These are phyloP conservation scores for Coniella vitis DNA, from an alignment of 2,329 filamentous ascomycete species.

Conservation along the genomic window DNA sequence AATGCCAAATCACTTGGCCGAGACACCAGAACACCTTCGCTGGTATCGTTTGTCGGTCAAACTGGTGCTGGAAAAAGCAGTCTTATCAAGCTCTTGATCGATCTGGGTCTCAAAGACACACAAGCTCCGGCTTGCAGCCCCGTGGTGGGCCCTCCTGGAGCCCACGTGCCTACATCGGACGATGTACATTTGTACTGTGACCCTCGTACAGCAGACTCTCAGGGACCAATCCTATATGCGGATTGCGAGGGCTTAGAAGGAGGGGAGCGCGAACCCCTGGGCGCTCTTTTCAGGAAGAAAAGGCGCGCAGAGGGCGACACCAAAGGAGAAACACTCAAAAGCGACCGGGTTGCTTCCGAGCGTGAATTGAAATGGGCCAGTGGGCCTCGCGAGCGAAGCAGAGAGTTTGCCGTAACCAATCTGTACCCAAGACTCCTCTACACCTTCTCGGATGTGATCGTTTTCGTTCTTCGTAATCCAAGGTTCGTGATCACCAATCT, in stretches of 20 bases:
- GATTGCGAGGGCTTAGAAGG: conserved; percentile 5
- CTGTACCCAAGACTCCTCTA: conserved; percentile 34
- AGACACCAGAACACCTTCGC: not conserved
- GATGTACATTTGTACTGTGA: conserved; percentile 1
- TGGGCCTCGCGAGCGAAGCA: conserved; percentile 17
- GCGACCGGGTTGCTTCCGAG: not conserved
- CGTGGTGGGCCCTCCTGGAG: not conserved
- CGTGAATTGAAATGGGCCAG: conserved; percentile 22
- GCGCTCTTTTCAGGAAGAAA: not conserved
- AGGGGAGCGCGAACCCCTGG: not conserved
- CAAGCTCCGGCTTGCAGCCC: not conserved
- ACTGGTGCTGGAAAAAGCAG: conserved; percentile 3
- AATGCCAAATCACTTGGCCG: not conserved
- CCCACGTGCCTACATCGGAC: not conserved
- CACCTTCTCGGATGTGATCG: conserved; percentile 35
- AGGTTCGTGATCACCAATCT: not conserved
- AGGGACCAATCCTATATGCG: not conserved
- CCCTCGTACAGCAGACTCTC: not conserved
- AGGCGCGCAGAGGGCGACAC: not conserved
- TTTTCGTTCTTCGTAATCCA: conserved; percentile 31
- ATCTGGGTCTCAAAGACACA: not conserved
- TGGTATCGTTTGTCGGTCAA: not conserved
- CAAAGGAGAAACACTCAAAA: not conserved
- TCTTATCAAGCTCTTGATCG: conserved; percentile 1
- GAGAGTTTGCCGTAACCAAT: conserved; percentile 28